A percentile compares a stretch with the other conserved stretches of the same genome.
Conservation (phyloP, 2,329 filamentous ascomycete genomes). For the Graphium sp. region DNA sequence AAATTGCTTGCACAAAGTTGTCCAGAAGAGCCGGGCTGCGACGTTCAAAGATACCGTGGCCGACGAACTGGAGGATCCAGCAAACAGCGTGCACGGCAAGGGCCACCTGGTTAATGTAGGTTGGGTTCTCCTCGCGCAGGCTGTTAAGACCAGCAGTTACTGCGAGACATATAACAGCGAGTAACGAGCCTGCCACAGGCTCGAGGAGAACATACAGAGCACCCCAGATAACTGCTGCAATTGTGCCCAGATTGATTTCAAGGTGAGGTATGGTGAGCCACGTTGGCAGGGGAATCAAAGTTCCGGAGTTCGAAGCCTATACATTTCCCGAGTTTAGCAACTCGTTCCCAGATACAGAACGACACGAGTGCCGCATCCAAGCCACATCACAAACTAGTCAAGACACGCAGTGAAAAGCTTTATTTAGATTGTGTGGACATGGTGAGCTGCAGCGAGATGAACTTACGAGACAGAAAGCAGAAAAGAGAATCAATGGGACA, state of each 20-base stretch:
- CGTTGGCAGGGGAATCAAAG: conserved; percentile 44
- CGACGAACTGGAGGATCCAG: conserved; percentile 84
- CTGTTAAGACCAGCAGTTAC: conserved; percentile 63
- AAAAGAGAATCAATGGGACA: conserved; percentile 59
- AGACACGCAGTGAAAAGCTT: conserved; percentile 1
- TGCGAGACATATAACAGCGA: conserved; percentile 61
- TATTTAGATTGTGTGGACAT: conserved; percentile 2
- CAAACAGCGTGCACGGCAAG: conserved; percentile 52
- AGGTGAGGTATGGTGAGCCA: conserved; percentile 53
- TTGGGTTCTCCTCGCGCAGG: conserved; percentile 40
- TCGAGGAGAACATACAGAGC: conserved; percentile 82
- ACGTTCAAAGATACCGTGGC: conserved; percentile 78
- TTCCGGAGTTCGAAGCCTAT: conserved; percentile 45
- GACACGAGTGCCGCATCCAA: neutral
- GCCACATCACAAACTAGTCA: no score
- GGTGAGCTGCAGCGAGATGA: conserved; percentile 6
- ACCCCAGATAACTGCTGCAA: conserved; percentile 51
- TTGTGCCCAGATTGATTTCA: conserved; percentile 48
- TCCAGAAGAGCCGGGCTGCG: conserved; percentile 79
- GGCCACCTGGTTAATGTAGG: conserved; percentile 35
- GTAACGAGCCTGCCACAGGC: conserved; percentile 69
- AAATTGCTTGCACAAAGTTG: conserved; percentile 80
- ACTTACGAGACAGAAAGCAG: conserved; percentile 12
- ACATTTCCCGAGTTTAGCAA: no score
- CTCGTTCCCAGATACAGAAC: neutral